These are phyloP conservation scores for Colletotrichum sansevieriae DNA, from an alignment of 2,329 filamentous ascomycete genomes.

Conservation along the genomic window DNA sequence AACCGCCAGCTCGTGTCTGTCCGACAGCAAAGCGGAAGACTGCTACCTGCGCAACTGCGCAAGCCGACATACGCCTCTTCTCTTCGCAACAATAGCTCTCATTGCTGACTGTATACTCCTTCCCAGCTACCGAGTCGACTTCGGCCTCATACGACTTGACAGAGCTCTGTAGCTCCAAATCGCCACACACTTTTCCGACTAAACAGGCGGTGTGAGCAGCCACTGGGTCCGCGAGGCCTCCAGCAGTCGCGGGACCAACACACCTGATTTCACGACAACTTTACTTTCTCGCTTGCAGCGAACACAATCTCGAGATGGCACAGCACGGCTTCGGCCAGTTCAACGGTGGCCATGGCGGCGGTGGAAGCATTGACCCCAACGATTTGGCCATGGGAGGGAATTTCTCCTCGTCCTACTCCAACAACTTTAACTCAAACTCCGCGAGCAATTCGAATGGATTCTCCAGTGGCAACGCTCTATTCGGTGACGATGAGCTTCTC, in stretches of 20 bases:
- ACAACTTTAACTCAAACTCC: slow-evolving; percentile 65
- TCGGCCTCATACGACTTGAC: not conserved
- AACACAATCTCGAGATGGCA: slow-evolving; percentile 57
- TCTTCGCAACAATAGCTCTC: not conserved
- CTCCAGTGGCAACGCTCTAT: slow-evolving; percentile 81
- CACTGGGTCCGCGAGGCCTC: slow-evolving; percentile 16
- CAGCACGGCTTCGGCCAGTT: slow-evolving; percentile 70
- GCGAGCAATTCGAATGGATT: slow-evolving; percentile 77
- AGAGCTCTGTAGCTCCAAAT: slow-evolving; percentile 1
- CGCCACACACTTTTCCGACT: not conserved
- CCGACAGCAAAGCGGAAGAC: slow-evolving; percentile 5
- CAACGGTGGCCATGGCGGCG: slow-evolving; percentile 63
- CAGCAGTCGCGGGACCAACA: slow-evolving; percentile 14
- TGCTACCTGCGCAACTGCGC: slow-evolving; percentile 5
- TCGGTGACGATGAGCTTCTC: slow-evolving; percentile 89
- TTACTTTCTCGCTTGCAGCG: not conserved
- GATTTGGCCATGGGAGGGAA: slow-evolving; percentile 79
- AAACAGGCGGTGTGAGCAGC: slow-evolving; percentile 33
- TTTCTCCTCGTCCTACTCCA: slow-evolving; percentile 71
- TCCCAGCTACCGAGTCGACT: not conserved
- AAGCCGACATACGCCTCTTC: not conserved
- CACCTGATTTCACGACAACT: not conserved
- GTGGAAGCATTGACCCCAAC: slow-evolving; percentile 81
- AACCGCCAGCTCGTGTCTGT: slow-evolving; percentile 11
- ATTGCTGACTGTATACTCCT: slow-evolving; percentile 20